Evolutionary conservation across 371 early-diverging fungal species (phyloP).

Genomic region (Mucor indicus): DNA sequence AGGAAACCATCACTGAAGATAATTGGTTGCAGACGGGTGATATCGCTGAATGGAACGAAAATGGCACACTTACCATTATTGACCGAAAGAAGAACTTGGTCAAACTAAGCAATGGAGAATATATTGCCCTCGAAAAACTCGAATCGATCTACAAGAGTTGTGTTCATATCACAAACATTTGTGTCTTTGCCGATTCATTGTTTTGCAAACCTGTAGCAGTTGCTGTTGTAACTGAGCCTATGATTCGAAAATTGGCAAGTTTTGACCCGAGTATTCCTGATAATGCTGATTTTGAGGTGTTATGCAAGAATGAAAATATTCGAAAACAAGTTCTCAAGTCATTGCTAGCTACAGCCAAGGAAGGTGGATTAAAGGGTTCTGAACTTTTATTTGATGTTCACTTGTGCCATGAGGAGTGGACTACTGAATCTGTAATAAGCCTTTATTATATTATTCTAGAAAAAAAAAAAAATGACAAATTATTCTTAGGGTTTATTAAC

Average conservation of each 20-base stretch:
- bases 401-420: slow-evolving; percentile 74
- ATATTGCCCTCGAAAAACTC: slow-evolving; percentile 94
- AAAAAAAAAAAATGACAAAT: background rate
- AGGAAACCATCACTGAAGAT: slow-evolving; percentile 66
- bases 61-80: slow-evolving; percentile 64
- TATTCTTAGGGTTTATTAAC: slow-evolving; percentile 57
- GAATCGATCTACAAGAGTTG: slow-evolving; percentile 86
- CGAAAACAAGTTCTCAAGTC: slow-evolving; percentile 14
- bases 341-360: slow-evolving; percentile 40
- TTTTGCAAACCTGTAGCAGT: slow-evolving; percentile 64
- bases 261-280: slow-evolving; percentile 12
- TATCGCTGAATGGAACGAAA: slow-evolving; percentile 69
- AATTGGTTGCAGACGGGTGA: slow-evolving; percentile 92
- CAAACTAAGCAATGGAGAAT: slow-evolving; percentile 86
- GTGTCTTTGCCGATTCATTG: slow-evolving; percentile 78
- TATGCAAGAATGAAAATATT: slow-evolving; percentile 14
- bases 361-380: slow-evolving; percentile 59
- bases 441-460: slow-evolving; percentile 13
- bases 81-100: slow-evolving; percentile 79
- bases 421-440: slow-evolving; percentile 60
- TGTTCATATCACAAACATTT: slow-evolving; percentile 70
- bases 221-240: slow-evolving; percentile 57
- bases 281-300: slow-evolving; percentile 8
- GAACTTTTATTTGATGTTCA: slow-evolving; percentile 66
- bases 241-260: slow-evolving; percentile 20